phyloP scores from a whole-genome alignment of 2,329 filamentous ascomycete genomes.

The Graphilbum ipis-grandicollis region DNA sequence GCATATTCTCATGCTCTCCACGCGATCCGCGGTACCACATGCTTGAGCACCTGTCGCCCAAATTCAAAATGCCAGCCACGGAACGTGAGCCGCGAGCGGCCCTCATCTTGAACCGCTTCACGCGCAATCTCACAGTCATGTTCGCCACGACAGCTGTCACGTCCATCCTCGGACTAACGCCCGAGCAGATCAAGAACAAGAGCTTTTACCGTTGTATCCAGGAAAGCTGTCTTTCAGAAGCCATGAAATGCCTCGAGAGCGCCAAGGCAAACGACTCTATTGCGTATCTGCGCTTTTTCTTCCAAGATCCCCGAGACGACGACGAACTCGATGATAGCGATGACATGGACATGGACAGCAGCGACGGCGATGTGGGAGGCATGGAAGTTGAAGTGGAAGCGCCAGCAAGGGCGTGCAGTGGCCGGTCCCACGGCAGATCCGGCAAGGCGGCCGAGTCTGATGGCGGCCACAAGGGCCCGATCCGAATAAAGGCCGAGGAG shows the following conservation, averaged over 20 bases:
- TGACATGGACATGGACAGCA: conserved; percentile 26
- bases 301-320: conserved; percentile 51
- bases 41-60: conserved; percentile 68
- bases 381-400: conserved; percentile 12
- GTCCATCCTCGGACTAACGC: conserved; percentile 56
- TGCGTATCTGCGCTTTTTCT: conserved; percentile 76
- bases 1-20: conserved; percentile 65
- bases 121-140: conserved; percentile 67
- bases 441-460: conserved; percentile 10
- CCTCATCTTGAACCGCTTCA: conserved; percentile 74
- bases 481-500: conserved; percentile 7
- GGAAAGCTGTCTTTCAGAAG: conserved; percentile 58
- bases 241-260: conserved; percentile 62
- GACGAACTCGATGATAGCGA: conserved; percentile 28
- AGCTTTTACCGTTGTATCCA: conserved; percentile 83
- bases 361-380: conserved; percentile 16
- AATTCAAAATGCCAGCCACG: conserved; percentile 48
- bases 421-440: too few species aligned
- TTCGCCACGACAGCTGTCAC: conserved; percentile 65
- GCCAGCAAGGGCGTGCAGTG: too few species aligned
- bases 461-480: background rate
- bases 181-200: conserved; percentile 52
- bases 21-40: conserved; percentile 78
- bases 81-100: conserved; percentile 68
- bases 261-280: conserved; percentile 86